A percentile compares a stretch with the other conserved stretches of the same genome.
Evolutionary conservation across 163 green algal genomes (phyloP).

Genomic region (Botryococcus braunii): DNA sequence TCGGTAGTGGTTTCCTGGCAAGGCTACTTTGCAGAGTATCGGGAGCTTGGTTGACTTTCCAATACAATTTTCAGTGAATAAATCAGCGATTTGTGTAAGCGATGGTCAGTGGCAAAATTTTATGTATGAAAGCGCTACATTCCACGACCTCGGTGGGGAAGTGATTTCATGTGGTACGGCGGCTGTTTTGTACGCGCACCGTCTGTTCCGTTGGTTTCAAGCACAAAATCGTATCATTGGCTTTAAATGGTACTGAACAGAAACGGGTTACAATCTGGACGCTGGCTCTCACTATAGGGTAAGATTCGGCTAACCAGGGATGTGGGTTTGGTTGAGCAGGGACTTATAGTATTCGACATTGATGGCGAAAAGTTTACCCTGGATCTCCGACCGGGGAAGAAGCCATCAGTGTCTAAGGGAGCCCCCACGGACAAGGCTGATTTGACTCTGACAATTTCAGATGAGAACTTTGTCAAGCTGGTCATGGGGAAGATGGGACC

Average conservation of each 20-base stretch:
- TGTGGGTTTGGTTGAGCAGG: constrained; percentile 29
- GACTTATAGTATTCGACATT: constrained; percentile 74
- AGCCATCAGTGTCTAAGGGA: constrained; percentile 35
- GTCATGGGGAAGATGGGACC: constrained; percentile 76
- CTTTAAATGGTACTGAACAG: not conserved
- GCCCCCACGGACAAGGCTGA: constrained; percentile 44
- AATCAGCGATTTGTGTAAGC: not conserved
- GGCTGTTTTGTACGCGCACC: too few species aligned
- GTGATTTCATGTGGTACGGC: not conserved
- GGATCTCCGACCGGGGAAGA: constrained; percentile 50
- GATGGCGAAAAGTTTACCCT: constrained; percentile 65
- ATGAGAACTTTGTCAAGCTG: constrained; percentile 67
- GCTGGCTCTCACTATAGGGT: not conserved
- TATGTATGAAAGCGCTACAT: constrained; percentile 1
- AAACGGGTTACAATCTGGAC: not conserved
- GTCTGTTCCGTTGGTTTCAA: not conserved
- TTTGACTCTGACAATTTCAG: constrained; percentile 64
- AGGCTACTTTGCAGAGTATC: not conserved
- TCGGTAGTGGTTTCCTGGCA: not conserved
- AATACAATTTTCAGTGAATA: not conserved
- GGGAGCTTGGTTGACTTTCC: not conserved
- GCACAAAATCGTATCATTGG: not conserved
- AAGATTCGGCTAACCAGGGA: not conserved
- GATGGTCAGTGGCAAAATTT: not conserved
- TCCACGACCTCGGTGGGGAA: not conserved